Base-by-base conservation (phyloP, 352 stramenopile species). In the Thraustochytrium striatum region DNA sequence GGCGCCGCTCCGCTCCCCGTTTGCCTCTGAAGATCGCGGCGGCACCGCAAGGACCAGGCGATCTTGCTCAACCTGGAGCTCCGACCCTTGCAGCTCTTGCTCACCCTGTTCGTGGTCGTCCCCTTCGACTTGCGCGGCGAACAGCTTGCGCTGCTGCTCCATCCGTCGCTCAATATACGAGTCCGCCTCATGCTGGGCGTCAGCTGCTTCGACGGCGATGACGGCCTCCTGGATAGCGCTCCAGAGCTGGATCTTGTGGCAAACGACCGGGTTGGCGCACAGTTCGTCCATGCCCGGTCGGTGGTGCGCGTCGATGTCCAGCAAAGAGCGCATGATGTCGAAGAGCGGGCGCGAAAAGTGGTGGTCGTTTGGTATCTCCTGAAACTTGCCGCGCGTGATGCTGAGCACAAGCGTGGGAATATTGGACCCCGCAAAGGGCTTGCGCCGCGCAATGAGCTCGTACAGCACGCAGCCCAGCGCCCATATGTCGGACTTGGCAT, bases 401-500 rank as follows among this genome's bases (percentile, higher is more conserved):
- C 58, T n/a, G 36, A 85, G 72, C 2, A 93, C 84, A 16, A 94
- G 83, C 0, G 87, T 79, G 0, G 85, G 87, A 28, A 93, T 55
- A 0, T 88, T 88, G 13, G 84, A 85, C 13, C 83, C 88, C 13
- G 82, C 79, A 68, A 93, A 94, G 1, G 89, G 89, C 5, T 88
- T 85, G 21, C 82, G 78, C 35, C 88, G 82, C 7, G 85, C 84
- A 5, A 87, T 83, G 8, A 94, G 82, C 62, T 95, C 89, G 72
- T 92, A 90, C n/a, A 94, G 53, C 13, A 95, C 81, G 53, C 90
- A 95, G 0, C 89, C 90, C 25, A 95, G 82, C 41, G 87, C 90
- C 89, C 90, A 94, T 0, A 94, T 81, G 69, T 95, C 90, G 62
- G 86, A 90, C 81, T 92, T 92, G 32, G 57, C 44, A 41, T 89